Base-by-base conservation (phyloP, 805 yeast species). In the Candida multigemmis region DNA sequence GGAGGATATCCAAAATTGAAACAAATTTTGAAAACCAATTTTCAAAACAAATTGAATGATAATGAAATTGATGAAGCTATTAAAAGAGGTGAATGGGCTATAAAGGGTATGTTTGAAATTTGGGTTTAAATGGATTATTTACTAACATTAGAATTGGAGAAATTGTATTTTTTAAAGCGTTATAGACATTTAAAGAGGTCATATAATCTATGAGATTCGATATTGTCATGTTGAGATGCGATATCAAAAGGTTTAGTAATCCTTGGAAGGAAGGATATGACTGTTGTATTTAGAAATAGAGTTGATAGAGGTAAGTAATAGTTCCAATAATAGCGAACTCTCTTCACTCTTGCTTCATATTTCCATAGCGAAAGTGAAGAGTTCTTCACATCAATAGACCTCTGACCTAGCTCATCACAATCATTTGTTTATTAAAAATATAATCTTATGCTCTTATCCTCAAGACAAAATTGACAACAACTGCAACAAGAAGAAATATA, bases 401-500 rank as follows among this genome's bases (percentile, higher is more conserved):
- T 12, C 23, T 4, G 5, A 7, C 12, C 17, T 4, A 12, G 12
- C 19, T 8, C 9, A 17, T 8, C n/a, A n/a, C n/a, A 17, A 17
- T 10, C 9, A 17, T 10, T 9, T 20, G 5, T 19, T 14, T 20
- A 11, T 27, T 6, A 16, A 6, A 6, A 13, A n/a, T n/a, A 9
- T 16, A 8, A 10, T 22, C 26, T 41, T 40, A 72, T 16, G 75
- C 72, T 36, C 73, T 65, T 38, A 81, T 74, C 58, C 97, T 81
- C 51, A 91, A 65, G 18, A 86, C 64, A 50, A 91, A 91, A 65
- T 91, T 91, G 40, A 91, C 83, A 23, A 91, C 79, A 27, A 91
- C 96, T 1, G 99, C 96, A 25, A 86, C 74, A 38, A 91, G 66
- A 46, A 91, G 68, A 63, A 91, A 91, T 65, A 89, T 69, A 61